These are phyloP conservation scores for Verticillium longisporum DNA, from an alignment of 2,329 filamentous ascomycete species.

Conservation along the genomic window DNA sequence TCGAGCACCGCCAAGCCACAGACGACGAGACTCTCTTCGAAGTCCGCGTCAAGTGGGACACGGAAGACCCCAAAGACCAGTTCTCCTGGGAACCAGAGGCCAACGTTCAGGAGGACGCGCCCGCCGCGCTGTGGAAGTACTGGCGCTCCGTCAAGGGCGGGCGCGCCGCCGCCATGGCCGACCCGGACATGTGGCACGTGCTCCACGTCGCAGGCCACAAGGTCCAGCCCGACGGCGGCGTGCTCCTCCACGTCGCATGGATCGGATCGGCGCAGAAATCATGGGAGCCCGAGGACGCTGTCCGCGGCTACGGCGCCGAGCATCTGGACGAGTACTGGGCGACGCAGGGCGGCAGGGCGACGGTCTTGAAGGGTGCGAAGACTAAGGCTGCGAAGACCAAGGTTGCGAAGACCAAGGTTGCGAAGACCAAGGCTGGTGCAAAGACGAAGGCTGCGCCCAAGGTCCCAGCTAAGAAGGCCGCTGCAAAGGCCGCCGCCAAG, in stretches of 20 bases:
- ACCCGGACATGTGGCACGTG: constrained; percentile 12
- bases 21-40: constrained; percentile 17
- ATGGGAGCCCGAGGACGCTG: constrained; percentile 11
- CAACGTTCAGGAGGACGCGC: constrained; percentile 24
- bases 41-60: constrained; percentile 22
- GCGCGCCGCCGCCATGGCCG: constrained; percentile 6
- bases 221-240: constrained; percentile 3
- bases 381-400: background rate
- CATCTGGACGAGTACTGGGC: constrained; percentile 22
- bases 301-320: constrained; percentile 1
- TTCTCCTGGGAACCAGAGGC: constrained; percentile 25
- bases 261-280: constrained; percentile 8
- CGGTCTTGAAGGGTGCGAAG: constrained; percentile 11
- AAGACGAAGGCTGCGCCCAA: background rate
- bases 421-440: background rate
- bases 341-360: constrained; percentile 20
- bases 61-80: constrained; percentile 12
- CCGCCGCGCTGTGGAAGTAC: constrained; percentile 18
- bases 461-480: background rate
- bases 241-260: constrained; percentile 6
- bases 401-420: background rate
- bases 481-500: background rate
- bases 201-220: constrained; percentile 9
- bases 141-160: constrained; percentile 12
- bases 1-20: constrained; percentile 5